phyloP scores from a whole-genome alignment of 1,139 yeast genomes.

The Hyphopichia buzzinii region DNA sequence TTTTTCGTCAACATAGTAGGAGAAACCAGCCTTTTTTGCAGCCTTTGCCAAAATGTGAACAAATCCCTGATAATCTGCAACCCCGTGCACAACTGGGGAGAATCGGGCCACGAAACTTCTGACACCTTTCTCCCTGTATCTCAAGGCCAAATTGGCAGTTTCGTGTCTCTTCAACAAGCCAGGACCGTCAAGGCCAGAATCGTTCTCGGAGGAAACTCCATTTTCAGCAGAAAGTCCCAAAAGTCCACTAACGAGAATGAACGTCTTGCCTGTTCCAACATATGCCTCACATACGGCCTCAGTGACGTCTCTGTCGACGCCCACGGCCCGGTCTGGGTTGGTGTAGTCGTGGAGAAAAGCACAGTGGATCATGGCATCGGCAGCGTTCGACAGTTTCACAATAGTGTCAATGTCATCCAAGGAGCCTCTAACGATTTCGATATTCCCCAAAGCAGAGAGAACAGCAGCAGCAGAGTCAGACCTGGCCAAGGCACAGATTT shows the following conservation, averaged over 20 bases:
- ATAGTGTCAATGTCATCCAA: constrained; percentile 21
- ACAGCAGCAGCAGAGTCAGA: constrained; percentile 17
- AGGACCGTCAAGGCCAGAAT: too few species aligned
- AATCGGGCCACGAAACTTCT: neutral
- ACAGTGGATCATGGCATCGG: constrained; percentile 32
- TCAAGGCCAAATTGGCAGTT: neutral
- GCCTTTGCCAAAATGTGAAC: neutral
- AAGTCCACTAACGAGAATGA: constrained; percentile 5
- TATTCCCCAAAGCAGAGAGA: constrained; percentile 14
- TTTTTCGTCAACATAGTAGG: neutral
- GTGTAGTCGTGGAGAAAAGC: constrained; percentile 27
- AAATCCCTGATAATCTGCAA: neutral
- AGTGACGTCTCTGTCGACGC: constrained; percentile 17
- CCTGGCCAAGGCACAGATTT: constrained; percentile 15
- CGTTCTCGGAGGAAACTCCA: neutral
- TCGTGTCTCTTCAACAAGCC: neutral
- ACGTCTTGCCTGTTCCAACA: constrained; percentile 18
- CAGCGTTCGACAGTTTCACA: constrained; percentile 16
- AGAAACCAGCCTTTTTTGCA: neutral
- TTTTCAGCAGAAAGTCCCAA: neutral
- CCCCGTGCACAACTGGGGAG: neutral
- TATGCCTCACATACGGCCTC: constrained; percentile 18
- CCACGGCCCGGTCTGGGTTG: constrained; percentile 8
- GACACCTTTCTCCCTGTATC: neutral
- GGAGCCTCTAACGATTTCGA: constrained; percentile 20